These are phyloP conservation scores for Parastagonospora avenae DNA, from an alignment of 2,329 filamentous ascomycete genomes.

Conservation along the genomic window DNA sequence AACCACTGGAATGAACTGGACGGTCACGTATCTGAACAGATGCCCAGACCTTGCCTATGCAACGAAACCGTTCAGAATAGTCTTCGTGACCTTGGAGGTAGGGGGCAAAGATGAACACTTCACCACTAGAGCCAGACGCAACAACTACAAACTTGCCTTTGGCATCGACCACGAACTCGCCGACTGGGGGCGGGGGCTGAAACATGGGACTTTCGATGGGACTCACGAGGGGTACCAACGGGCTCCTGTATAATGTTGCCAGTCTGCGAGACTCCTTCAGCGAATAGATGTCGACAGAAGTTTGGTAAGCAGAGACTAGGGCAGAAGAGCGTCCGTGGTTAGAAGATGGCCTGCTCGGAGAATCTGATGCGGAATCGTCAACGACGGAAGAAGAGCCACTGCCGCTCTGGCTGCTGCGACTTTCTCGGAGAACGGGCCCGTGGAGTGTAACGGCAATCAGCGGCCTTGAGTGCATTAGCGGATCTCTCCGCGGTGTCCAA, in stretches of 20 bases:
- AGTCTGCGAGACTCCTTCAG: slow-evolving; percentile 74
- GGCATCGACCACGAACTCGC: slow-evolving; percentile 74
- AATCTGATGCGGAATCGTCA: slow-evolving; percentile 45
- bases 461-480: slow-evolving; percentile 64
- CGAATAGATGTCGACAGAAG: slow-evolving; percentile 87
- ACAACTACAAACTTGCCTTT: slow-evolving; percentile 74
- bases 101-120: slow-evolving; percentile 74
- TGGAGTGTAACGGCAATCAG: slow-evolving; percentile 81
- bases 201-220: slow-evolving; percentile 66
- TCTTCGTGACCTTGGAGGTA: slow-evolving; percentile 34
- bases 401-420: slow-evolving; percentile 41
- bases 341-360: slow-evolving; percentile 43
- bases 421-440: slow-evolving; percentile 68
- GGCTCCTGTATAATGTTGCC: slow-evolving; percentile 73
- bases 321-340: slow-evolving; percentile 29
- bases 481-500: slow-evolving; percentile 63
- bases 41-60: slow-evolving; percentile 92
- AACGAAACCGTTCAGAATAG: slow-evolving; percentile 58
- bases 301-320: slow-evolving; percentile 73
- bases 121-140: slow-evolving; percentile 81
- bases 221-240: slow-evolving; percentile 64
- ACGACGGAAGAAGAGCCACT: slow-evolving; percentile 44
- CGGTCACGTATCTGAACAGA: slow-evolving; percentile 65
- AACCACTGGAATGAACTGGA: slow-evolving; percentile 38
- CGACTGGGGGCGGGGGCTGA: slow-evolving; percentile 70